Evolutionary conservation across 2,329 filamentous ascomycete genomes (phyloP), one percentile per base, ranked within the genome.

Genomic region (Alternaria atra): DNA sequence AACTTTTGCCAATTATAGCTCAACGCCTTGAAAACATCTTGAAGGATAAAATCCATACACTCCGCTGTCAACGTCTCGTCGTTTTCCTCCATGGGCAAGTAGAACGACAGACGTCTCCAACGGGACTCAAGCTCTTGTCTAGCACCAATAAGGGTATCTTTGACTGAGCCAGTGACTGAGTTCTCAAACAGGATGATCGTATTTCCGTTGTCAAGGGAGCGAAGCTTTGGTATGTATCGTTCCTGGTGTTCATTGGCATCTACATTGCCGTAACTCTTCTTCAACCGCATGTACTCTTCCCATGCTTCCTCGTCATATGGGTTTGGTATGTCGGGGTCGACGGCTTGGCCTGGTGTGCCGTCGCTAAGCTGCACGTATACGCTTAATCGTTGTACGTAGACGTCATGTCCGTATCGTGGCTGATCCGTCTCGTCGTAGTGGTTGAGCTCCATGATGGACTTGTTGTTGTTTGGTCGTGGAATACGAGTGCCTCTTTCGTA

Each of bases 141-240:
- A 4, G 84, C 83, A 2, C 81, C 76, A 20, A 86, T 81, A 9
- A 86, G 63, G 1, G 84, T 86, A 63, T 86, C 82, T 37, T 82
- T 77, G 27, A 83, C 80, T 10, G 77, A 78, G 17, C 79, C 77
- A 2, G 81, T 82, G 29, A 83, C 80, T 0, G 83, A 83, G 48
- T 83, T 81, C 61, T 86, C 84, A 60, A 86, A 85, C 29, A 86
- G 73, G 55, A 86, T 84, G 56, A 86, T 82, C 0, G 83, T 83
- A 59, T 71, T 77, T 25, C 73, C 79, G 48, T 85, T 85, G 60
- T 86, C 84, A 5, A 84, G 77, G 1, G 76, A 78, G 20, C 80
- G 68, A 2, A 82, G 73, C 20, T 79, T 79, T 23, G 80, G 79
- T 10, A 80, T 76, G 52, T 81, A 80, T 35, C 69, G 70, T 13